These are phyloP conservation scores for Corinectria fuckeliana DNA, from an alignment of 2,329 filamentous ascomycete species.

Conservation along the genomic window DNA sequence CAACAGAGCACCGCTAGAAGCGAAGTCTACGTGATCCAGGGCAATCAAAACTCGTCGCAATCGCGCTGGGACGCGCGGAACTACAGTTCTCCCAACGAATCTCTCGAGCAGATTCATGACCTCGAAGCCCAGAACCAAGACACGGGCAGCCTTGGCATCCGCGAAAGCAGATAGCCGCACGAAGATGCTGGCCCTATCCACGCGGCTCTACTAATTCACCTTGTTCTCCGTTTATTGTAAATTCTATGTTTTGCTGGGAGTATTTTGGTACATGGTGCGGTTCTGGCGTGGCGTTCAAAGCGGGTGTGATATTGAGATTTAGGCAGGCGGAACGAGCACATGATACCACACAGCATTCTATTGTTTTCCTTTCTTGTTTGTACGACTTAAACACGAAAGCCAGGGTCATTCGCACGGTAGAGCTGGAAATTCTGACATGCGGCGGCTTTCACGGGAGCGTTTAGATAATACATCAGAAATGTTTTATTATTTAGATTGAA, in stretches of 20 bases:
- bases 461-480: background rate
- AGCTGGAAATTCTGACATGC: background rate
- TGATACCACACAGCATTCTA: background rate
- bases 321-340: slow-evolving; percentile 1
- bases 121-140: slow-evolving; percentile 43
- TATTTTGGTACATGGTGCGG: background rate
- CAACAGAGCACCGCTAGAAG: slow-evolving; percentile 39
- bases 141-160: slow-evolving; percentile 25
- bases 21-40: slow-evolving; percentile 47
- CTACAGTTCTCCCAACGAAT: slow-evolving; percentile 27
- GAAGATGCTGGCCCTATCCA: background rate
- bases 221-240: background rate
- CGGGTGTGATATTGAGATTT: background rate
- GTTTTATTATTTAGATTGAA: background rate
- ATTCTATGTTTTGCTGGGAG: background rate
- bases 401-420: background rate
- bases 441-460: background rate
- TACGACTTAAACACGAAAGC: background rate
- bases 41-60: slow-evolving; percentile 34
- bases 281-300: slow-evolving; percentile 4
- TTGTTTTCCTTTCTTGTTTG: background rate
- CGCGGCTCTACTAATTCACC: background rate
- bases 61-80: slow-evolving; percentile 28
- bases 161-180: slow-evolving; percentile 15
- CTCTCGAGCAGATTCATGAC: slow-evolving; percentile 40